Evolutionary conservation across 225 moss, liverwort and hornwort genomes (phyloP), one percentile per base, ranked within the genome.

Genomic region (Neckera pumila): DNA sequence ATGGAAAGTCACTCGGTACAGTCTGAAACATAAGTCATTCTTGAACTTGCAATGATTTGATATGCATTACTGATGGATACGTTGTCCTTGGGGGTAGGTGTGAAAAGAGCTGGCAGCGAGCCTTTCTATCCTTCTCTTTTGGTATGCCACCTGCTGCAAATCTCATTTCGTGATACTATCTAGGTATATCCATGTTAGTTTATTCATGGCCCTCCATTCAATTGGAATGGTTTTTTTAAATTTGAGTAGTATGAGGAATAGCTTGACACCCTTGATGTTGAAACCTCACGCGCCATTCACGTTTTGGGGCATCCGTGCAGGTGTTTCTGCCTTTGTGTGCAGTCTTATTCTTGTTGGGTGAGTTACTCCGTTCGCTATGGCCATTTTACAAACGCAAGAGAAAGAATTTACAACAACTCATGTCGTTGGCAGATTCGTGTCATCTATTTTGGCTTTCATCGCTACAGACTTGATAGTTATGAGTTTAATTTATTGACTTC

Each of bases 301-400:
- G n/a, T 76, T 86, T 83, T 77, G 27, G 81, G 72, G 78, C 23
- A 85, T 79, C 75, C 80, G 87, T 88, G 92, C 90, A 94, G 94
- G 94, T 90, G 92, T 92, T 87, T 92, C 73, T 84, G 92, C 94
- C 59, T 94, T 94, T 53, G 92, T 94, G 65, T 91, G 91, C 91
- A 94, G 93, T 91, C 92, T 94, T 72, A 92, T 94, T 66, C 78
- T 94, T 73, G 86, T 94, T 69, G 94, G 94, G 94, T 94, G 84
- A 86, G 89, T 91, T 72, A 61, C 42, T 90, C 59, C 56, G 67
- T 85, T 65, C 53, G 12, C 77, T n/a, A 51, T 49, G 62, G 16
- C 67, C 79, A 89, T 82, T 85, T 53, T 27, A 74, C 53, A 67
- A 57, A 73, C 83, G 27, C 33, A 64, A 82, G 63, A 82, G 81